Evolutionary conservation across 2,329 filamentous ascomycete species (phyloP), one percentile per base, ranked within the genome.

Genomic region (Leptographium lundbergii): DNA sequence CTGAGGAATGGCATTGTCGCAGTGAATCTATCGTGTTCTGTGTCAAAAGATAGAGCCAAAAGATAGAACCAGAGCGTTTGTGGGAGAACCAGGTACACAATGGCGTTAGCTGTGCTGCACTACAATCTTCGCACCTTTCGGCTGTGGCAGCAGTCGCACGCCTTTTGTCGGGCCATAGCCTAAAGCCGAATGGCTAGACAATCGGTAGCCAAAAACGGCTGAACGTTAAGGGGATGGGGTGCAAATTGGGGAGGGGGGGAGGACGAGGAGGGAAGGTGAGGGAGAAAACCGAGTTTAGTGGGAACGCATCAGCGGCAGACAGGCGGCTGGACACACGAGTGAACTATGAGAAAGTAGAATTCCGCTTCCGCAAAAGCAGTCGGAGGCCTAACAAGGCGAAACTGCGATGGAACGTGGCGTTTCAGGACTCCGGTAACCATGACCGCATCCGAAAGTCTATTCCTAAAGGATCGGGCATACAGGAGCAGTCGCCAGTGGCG

Each of bases 81-180:
- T 19, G 29, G 19, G 9, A n/a, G 5, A n/a, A 7, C 42, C 42
- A 45, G 19, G 42, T n/a, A 45, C 17, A 22, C 17, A 45, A 3
- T 4, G 42, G 7, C 19, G 19, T 11, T n/a, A 22, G 25, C 9
- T 19, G 19, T 45, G 42, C 42, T 4, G 2, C 17, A n/a, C 42
- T 45, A 19, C 19, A n/a, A 22, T 24, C n/a, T 10, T n/a, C 39
- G 22, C 54, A 61, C 61, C 59, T 62, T 62, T 47, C 59, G 57
- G 42, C 59, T 62, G 53, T 62, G 61, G 50, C 61, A 62, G 27
- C 57, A 59, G 39, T 62, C 61, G 57, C 61, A 62, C n/a, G 61
- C 61, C 19, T 55, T 61, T 42, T 57, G 57, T 17, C 57, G 53
- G 5, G 53, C 47, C 57, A 59, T 59, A 53, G 11, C 36, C 7